phyloP scores from a whole-genome alignment of 1,139 yeast species.

The Magnusiomyces ingens region DNA sequence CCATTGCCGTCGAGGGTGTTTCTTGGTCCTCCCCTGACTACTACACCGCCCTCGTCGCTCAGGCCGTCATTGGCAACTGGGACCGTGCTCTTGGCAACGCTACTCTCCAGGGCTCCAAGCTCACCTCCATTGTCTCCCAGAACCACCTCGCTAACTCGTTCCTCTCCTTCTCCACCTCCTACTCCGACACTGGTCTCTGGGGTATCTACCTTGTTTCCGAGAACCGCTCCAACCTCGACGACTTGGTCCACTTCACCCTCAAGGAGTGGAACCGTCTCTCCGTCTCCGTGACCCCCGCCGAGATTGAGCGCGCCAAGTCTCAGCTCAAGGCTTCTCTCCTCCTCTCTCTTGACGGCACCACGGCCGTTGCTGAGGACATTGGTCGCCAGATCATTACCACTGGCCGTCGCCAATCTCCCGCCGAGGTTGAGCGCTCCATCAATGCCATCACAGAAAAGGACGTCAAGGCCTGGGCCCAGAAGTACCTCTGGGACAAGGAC shows the following conservation, averaged over 20 bases:
- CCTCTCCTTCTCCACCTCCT: constrained; percentile 94
- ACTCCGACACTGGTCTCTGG: constrained; percentile 97
- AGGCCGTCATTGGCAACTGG: constrained; percentile 96
- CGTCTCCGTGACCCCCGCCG: constrained; percentile 73
- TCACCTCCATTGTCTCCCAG: constrained; percentile 69
- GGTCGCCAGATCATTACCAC: constrained; percentile 96
- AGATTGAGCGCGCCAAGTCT: constrained; percentile 89
- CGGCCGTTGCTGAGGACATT: constrained; percentile 95
- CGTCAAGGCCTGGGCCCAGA: constrained; percentile 83
- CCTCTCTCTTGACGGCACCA: constrained; percentile 85
- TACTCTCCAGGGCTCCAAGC: constrained; percentile 81
- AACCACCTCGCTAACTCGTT: constrained; percentile 83
- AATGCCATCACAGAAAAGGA: constrained; percentile 73
- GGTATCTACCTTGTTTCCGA: constrained; percentile 91
- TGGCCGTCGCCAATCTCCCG: constrained; percentile 84
- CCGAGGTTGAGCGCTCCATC: constrained; percentile 81
- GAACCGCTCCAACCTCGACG: constrained; percentile 57
- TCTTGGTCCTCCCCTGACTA: constrained; percentile 96
- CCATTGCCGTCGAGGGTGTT: constrained; percentile 95
- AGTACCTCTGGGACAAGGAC: constrained; percentile 69
- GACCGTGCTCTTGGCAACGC: constrained; percentile 88
- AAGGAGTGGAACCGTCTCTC: constrained; percentile 87
- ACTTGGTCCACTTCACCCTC: constrained; percentile 63
- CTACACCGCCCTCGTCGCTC: constrained; percentile 91
- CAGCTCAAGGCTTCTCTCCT: constrained; percentile 89